These are phyloP conservation scores for Drosera capensis DNA, from an alignment of 148 eudicot genomes.

Conservation along the genomic window DNA sequence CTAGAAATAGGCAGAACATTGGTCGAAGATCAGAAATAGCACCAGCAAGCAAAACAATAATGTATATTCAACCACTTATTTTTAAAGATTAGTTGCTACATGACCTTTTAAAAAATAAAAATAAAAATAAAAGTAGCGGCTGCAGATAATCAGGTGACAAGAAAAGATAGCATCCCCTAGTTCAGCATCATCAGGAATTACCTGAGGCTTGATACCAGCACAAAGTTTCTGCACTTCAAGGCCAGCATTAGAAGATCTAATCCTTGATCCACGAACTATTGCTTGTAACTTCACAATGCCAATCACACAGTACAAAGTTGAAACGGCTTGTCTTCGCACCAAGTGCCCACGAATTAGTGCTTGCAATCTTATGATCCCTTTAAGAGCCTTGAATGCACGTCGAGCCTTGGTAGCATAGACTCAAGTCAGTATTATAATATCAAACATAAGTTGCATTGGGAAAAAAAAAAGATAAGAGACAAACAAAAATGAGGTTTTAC, in stretches of 20 bases:
- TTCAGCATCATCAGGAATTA: too few relatives aligned
- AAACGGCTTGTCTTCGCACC: conserved; percentile 46
- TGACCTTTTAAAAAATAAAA: too few relatives aligned
- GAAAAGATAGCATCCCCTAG: too few relatives aligned
- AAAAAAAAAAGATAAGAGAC: not conserved
- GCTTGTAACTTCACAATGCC: conserved; percentile 47
- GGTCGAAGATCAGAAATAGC: not conserved
- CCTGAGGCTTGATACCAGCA: conserved; percentile 22
- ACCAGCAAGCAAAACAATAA: too few relatives aligned
- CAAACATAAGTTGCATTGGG: not conserved
- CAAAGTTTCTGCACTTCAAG: conserved; percentile 35
- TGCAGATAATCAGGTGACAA: too few relatives aligned
- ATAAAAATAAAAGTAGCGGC: too few relatives aligned
- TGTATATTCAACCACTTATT: too few relatives aligned
- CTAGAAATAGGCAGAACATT: conserved; percentile 11
- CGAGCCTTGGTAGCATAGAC: conserved; percentile 32
- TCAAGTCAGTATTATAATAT: conserved; percentile 8
- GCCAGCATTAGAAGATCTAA: conserved; percentile 30
- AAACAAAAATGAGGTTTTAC: too few relatives aligned
- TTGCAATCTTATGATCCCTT: conserved; percentile 52
- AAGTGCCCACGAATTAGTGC: conserved; percentile 53
- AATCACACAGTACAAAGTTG: conserved; percentile 28
- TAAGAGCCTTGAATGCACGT: conserved; percentile 45
- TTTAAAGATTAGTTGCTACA: too few relatives aligned
- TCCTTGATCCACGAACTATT: conserved; percentile 35